These are phyloP conservation scores for Fusarium chaquense DNA, from an alignment of 2,329 filamentous ascomycete genomes.

Conservation along the genomic window DNA sequence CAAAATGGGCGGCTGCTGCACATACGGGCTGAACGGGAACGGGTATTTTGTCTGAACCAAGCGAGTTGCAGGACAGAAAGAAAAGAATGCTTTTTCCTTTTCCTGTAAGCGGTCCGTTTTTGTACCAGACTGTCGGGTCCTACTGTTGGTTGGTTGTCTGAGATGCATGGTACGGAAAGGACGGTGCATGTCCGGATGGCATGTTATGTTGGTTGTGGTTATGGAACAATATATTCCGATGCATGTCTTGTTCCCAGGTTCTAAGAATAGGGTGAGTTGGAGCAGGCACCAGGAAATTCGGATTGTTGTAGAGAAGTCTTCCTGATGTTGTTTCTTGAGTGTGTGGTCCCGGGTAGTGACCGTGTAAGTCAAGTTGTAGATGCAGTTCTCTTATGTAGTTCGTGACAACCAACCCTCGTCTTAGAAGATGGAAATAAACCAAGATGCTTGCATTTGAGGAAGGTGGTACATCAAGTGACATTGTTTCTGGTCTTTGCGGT, in stretches of 20 bases:
- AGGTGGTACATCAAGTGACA: not conserved
- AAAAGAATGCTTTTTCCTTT: not conserved
- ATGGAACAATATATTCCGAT: not conserved
- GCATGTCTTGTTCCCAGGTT: not conserved
- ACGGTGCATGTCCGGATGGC: conserved; percentile 6
- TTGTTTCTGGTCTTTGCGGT: not conserved
- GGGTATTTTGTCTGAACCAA: conserved; percentile 10
- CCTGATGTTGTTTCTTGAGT: not conserved
- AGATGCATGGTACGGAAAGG: conserved; percentile 7
- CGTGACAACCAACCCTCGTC: not conserved
- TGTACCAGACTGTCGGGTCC: conserved; percentile 35
- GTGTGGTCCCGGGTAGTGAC: not conserved
- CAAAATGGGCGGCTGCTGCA: conserved; percentile 11
- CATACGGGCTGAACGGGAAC: not conserved
- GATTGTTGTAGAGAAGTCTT: not conserved
- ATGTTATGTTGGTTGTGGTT: conserved; percentile 2
- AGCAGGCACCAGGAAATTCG: too few relatives aligned
- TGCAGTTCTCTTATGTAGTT: not conserved
- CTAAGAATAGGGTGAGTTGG: not conserved
- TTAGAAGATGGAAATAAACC: not conserved
- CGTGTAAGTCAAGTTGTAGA: not conserved
- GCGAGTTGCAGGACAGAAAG: not conserved
- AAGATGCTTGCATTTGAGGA: not conserved
- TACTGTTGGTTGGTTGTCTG: conserved; percentile 7
- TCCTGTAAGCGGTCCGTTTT: conserved; percentile 30